Base-by-base conservation (phyloP, 768 basidiomycete species). In the Lanmaoa pseudosensibilis region DNA sequence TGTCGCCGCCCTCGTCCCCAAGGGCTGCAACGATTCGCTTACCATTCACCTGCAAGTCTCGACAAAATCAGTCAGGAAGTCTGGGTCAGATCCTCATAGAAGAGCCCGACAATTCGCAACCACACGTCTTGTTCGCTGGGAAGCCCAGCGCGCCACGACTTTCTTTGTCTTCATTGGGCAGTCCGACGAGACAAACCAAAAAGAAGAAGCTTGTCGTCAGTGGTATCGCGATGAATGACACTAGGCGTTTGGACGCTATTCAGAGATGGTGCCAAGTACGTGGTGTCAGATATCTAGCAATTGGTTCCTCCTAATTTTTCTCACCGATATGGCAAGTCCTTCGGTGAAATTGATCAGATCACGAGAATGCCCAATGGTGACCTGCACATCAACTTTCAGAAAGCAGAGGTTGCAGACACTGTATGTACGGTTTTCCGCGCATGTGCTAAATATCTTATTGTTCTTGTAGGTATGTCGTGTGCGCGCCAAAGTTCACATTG, bases 221-320 rank as follows among this genome's bases (percentile, higher is more conserved):
- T 64, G 90, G 90, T 33, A 80, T 91, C 30, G 78, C 79, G 9
- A 73, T 77, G 15, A 78, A 80, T 19, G 90, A 92, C 63, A 69
- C 77, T 23, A 75, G 75, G 36, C 85, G 85, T 59, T 81, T 88
- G 63, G 87, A 90, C 38, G 87, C 79, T 3, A 77, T 86, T 13
- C 85, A 83, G 64, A 77, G 75, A 56, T 92, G 90, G 90, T 92
- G 90, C 63, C 87, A 89, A 77, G 87, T 88, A 66, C 50, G 79
- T 69, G 48, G 37, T 23, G 1, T 34, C 27, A 15, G 18, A 16
- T 19, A 3, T 27, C 25, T 39, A 30, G 15, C 15, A n/a, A 30
- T 32, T 7, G 12, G 19, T 33, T 39, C 48, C 30, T 43, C 46
- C 55, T 55, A 45, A 61, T 50, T 18, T 57, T 55, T 48, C 40